Percentiles rank a stretch among this genome's conserved stretches.
Conservation (phyloP, 345 rosid species). For the Orychophragmus violaceus region DNA sequence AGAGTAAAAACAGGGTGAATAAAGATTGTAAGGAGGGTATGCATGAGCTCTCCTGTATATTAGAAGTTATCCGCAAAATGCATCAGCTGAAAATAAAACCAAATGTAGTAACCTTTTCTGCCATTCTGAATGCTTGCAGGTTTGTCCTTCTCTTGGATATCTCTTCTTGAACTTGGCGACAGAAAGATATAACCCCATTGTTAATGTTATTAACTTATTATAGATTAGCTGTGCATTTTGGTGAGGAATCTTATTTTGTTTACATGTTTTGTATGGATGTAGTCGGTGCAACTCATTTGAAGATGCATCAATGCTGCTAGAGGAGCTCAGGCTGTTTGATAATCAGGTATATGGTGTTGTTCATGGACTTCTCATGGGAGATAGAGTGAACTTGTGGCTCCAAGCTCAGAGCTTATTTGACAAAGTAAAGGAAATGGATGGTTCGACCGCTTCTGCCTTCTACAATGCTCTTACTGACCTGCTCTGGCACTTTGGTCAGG, state of each 20-base stretch:
- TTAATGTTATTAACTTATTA: not conserved
- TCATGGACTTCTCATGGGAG: conserved; percentile 91
- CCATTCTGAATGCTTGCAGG: conserved; percentile 95
- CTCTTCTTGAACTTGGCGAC: not conserved
- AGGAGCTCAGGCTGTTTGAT: conserved; percentile 56
- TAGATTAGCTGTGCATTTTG: not conserved
- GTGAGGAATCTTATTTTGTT: not conserved
- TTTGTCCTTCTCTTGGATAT: conserved; percentile 19
- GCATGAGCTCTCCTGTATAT: conserved; percentile 68
- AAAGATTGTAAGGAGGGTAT: conserved; percentile 39
- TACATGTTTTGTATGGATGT: conserved; percentile 25
- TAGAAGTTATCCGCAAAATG: conserved; percentile 76
- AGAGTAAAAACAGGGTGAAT: conserved; percentile 42
- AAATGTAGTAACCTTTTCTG: conserved; percentile 86
- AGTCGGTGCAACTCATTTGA: conserved; percentile 89
- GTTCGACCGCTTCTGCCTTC: conserved; percentile 80
- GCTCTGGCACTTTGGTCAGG: conserved; percentile 97
- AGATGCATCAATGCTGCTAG: conserved; percentile 85
- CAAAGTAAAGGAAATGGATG: conserved; percentile 73
- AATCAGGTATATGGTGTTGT: conserved; percentile 88
- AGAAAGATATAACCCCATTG: not conserved
- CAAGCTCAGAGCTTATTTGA: conserved; percentile 80
- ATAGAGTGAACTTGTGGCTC: conserved; percentile 51
- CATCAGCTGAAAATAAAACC: conserved; percentile 82
- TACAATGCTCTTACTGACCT: conserved; percentile 86